Evolutionary conservation across 768 basidiomycete genomes (phyloP).

Genomic region (Gloeopeniophorella convolvens): DNA sequence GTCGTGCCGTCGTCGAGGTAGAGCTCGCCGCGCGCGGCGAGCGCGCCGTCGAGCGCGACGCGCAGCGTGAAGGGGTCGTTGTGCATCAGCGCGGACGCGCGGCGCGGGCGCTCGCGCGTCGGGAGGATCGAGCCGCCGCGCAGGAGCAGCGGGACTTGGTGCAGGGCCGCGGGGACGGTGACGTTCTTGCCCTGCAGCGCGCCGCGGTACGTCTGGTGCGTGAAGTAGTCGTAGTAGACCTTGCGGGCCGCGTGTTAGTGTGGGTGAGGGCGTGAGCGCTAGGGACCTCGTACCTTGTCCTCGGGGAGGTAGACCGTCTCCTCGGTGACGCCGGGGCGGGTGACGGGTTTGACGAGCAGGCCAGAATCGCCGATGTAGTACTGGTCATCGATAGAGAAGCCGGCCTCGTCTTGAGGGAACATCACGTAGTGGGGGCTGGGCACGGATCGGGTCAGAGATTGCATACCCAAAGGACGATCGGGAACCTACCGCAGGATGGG

Average conservation of each 20-base stretch:
- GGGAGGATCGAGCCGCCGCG: constrained; percentile 89
- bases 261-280: background rate
- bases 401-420: constrained; percentile 83
- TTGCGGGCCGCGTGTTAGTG: constrained; percentile 28
- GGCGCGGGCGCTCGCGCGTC: constrained; percentile 80
- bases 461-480: background rate
- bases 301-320: constrained; percentile 81
- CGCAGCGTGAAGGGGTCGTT: constrained; percentile 89
- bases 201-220: constrained; percentile 59
- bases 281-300: constrained; percentile 50
- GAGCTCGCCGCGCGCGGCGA: constrained; percentile 69
- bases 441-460: background rate
- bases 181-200: constrained; percentile 56
- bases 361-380: constrained; percentile 88
- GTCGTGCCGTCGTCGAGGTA: constrained; percentile 94
- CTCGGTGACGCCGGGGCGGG: constrained; percentile 60
- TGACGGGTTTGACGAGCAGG: constrained; percentile 87
- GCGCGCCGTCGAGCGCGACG: constrained; percentile 61
- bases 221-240: constrained; percentile 96
- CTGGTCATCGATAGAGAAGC: constrained; percentile 90
- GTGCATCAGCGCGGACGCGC: constrained; percentile 84
- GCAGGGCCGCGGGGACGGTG: constrained; percentile 72
- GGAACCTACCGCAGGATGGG: constrained; percentile 71
- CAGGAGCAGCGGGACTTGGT: constrained; percentile 77
- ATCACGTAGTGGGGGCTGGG: constrained; percentile 89